phyloP scores from a whole-genome alignment of 2,329 filamentous ascomycete species.

The Colletotrichum musae region DNA sequence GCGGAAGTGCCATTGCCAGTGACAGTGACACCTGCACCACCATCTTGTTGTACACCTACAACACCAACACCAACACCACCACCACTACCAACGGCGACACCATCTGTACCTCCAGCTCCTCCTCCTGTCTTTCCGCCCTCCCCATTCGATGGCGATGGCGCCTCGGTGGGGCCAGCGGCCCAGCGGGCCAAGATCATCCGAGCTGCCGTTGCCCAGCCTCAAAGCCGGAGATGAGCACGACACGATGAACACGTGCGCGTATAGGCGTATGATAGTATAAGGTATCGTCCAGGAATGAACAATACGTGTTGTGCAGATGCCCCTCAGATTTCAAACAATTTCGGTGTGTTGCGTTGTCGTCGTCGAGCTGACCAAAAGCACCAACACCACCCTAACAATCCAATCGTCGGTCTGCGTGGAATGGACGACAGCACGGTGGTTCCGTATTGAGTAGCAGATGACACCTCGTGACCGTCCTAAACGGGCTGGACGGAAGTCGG shows the following conservation, averaged over 20 bases:
- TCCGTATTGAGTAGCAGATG: slow-evolving; percentile 33
- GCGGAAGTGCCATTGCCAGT: too few species aligned
- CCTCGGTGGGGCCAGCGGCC: slow-evolving; percentile 42
- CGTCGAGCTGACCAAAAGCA: neutral
- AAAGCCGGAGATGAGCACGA: neutral
- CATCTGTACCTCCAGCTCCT: slow-evolving; percentile 1
- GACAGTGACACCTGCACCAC: too few species aligned
- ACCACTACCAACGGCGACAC: neutral
- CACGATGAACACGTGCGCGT: neutral
- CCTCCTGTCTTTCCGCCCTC: slow-evolving; percentile 26
- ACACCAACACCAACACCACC: neutral
- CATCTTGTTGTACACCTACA: neutral
- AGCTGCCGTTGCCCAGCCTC: slow-evolving; percentile 35
- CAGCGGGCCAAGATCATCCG: slow-evolving; percentile 43
- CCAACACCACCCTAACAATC: neutral
- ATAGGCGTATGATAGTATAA: too few species aligned
- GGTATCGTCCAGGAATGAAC: too few species aligned
- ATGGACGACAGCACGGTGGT: neutral
- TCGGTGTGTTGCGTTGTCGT: neutral
- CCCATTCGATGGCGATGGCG: slow-evolving; percentile 33
- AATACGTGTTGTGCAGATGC: too few species aligned
- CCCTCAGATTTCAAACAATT: too few species aligned
- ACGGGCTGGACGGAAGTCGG: slow-evolving; percentile 3
- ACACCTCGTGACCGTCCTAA: slow-evolving; percentile 37
- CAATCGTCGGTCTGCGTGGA: neutral